These are phyloP conservation scores for Colletotrichum zoysiae DNA, from an alignment of 2,329 filamentous ascomycete genomes.

Conservation along the genomic window DNA sequence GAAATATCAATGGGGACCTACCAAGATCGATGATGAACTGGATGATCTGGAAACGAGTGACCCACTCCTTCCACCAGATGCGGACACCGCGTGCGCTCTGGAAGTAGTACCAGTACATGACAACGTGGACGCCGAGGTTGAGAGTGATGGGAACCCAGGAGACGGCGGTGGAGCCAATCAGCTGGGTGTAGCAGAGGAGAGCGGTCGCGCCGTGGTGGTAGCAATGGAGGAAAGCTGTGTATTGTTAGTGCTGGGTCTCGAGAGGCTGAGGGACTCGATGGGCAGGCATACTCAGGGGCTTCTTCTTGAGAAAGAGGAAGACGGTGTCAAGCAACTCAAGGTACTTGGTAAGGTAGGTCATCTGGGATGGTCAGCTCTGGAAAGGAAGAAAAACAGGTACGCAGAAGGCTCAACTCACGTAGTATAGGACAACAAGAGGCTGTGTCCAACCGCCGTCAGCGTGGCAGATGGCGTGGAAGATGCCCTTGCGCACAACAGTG, in stretches of 20 bases:
- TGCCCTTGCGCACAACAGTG: slow-evolving; percentile 80
- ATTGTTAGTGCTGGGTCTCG: slow-evolving; percentile 47
- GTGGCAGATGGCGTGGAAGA: slow-evolving; percentile 92
- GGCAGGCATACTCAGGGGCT: slow-evolving; percentile 82
- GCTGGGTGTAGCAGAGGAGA: slow-evolving; percentile 96
- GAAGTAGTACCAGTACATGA: slow-evolving; percentile 99
- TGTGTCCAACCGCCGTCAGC: slow-evolving; percentile 90
- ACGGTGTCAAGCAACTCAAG: slow-evolving; percentile 94
- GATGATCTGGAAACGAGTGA: slow-evolving; percentile 95
- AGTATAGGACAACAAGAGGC: slow-evolving; percentile 93
- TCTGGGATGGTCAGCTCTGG: slow-evolving; percentile 61
- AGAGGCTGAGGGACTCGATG: slow-evolving; percentile 14
- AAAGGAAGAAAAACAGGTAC: not conserved
- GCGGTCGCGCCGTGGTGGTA: slow-evolving; percentile 98
- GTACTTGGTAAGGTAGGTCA: slow-evolving; percentile 99
- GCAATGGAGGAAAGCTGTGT: slow-evolving; percentile 92
- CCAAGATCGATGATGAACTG: slow-evolving; percentile 98
- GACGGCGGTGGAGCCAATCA: slow-evolving; percentile 91
- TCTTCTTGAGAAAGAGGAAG: slow-evolving; percentile 99
- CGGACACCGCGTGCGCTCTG: slow-evolving; percentile 94
- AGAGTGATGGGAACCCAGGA: slow-evolving; percentile 95
- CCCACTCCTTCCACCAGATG: slow-evolving; percentile 99
- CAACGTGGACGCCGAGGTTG: slow-evolving; percentile 93
- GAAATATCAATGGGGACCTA: slow-evolving; percentile 59
- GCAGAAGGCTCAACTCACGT: slow-evolving; percentile 70